Evolutionary conservation across 2,329 filamentous ascomycete genomes (phyloP), one percentile per base, ranked within the genome.

Genomic region (Didymella sp.): DNA sequence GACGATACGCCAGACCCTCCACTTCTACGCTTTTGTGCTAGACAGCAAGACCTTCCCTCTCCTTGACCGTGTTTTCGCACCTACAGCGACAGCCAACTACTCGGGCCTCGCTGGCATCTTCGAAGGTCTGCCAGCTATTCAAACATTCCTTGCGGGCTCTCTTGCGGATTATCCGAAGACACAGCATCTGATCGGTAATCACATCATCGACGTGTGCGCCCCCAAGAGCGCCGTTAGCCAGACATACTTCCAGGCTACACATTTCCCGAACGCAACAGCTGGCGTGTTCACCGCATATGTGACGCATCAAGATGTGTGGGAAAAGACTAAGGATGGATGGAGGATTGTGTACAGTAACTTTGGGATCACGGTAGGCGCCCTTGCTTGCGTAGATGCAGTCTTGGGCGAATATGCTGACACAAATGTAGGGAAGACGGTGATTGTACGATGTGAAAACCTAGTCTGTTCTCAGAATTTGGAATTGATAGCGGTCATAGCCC

Each of bases 291-390:
- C 53, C 8, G 53, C 53, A n/a, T 56, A 56, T 47, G 53, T 56
- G 22, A 56, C 42, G 12, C 53, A 56, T 19, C 53, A 56, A 6
- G 53, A 51, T 15, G 35, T 51, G 2, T 56, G 53, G 53, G 41
- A 46, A 17, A 51, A 56, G 33, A 51, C 25, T 4, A 51, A 51
- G 22, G 53, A 51, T 5, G 53, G 53, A 2, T 56, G 53, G 53
- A 56, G 47, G 28, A 56, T 56, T 21, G 47, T 51, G 13, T 56
- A 56, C 27, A 56, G 53, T 22, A 56, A 56, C 13, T 56, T 56
- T 17, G 53, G 46, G 7, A 56, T 56, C 12, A 51, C 53, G 12
- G 53, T 51, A 50, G 30, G 53, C 43, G 40, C 3, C 6, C 17
- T n/a, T 15, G 24, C 19, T 43, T 13, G 17, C 6, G 19, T n/a